These are phyloP conservation scores for Ustilago loliicola DNA, from an alignment of 1,284 basidiomycete species.

Conservation along the genomic window DNA sequence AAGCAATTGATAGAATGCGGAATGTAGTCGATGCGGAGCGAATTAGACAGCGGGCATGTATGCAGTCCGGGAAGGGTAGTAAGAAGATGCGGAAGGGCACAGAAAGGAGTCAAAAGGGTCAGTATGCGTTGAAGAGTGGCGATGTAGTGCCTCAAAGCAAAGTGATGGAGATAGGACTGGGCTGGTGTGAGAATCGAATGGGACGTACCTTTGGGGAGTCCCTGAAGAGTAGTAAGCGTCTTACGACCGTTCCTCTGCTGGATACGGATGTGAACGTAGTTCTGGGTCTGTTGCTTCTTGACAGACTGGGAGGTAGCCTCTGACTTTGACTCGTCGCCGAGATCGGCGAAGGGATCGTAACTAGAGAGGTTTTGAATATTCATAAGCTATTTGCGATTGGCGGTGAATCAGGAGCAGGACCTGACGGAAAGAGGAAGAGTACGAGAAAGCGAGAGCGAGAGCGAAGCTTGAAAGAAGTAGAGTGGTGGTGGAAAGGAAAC, in stretches of 20 bases:
- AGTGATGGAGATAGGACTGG: not conserved
- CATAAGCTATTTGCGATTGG: slow-evolving; percentile 62
- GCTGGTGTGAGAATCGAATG: not conserved
- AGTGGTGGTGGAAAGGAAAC: slow-evolving; percentile 14
- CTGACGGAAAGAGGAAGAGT: slow-evolving; percentile 25
- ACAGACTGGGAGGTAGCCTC: slow-evolving; percentile 48
- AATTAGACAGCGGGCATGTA: not conserved
- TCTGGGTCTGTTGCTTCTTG: slow-evolving; percentile 63
- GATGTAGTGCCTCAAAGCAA: not conserved
- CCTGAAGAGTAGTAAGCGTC: slow-evolving; percentile 97
- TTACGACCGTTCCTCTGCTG: slow-evolving; percentile 99
- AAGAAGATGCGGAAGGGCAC: not conserved
- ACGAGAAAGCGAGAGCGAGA: not conserved
- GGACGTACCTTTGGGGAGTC: slow-evolving; percentile 85
- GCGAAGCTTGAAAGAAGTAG: slow-evolving; percentile 3
- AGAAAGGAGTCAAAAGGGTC: not conserved
- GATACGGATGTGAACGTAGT: slow-evolving; percentile 76
- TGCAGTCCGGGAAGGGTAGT: not conserved
- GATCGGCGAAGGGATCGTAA: slow-evolving; percentile 71
- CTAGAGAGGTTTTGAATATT: slow-evolving; percentile 70
- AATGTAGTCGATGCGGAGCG: slow-evolving; percentile 1
- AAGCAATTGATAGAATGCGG: not conserved
- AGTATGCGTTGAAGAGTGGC: slow-evolving; percentile 12
- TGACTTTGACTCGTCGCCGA: slow-evolving; percentile 65
- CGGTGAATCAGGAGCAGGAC: slow-evolving; percentile 58